Evolutionary conservation across 345 rosid species (phyloP).

Genomic region (Laguncularia racemosa): DNA sequence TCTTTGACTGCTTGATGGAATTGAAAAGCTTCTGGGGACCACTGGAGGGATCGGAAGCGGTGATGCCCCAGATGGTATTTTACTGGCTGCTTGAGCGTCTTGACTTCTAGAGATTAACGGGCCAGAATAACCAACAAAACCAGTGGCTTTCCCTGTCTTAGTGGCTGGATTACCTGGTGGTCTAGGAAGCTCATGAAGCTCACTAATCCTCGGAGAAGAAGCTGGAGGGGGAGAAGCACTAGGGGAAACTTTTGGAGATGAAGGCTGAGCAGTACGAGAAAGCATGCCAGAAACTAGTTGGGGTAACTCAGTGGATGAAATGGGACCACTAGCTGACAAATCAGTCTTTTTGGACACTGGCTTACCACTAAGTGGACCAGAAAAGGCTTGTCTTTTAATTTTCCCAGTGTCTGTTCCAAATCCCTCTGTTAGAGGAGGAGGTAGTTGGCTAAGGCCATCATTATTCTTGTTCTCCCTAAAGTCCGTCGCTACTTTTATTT

Average conservation of each 20-base stretch:
- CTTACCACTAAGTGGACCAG: constrained; percentile 64
- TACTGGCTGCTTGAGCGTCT: constrained; percentile 35
- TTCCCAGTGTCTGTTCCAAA: constrained; percentile 37
- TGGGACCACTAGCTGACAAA: constrained; percentile 40
- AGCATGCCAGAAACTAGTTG: constrained; percentile 36
- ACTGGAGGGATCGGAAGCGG: constrained; percentile 82
- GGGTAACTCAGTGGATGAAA: constrained; percentile 31
- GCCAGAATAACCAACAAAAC: constrained; percentile 70
- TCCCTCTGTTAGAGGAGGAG: constrained; percentile 54
- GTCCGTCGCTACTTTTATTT: constrained; percentile 18
- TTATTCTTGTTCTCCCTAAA: constrained; percentile 29
- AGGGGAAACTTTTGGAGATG: constrained; percentile 73
- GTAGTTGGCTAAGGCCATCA: constrained; percentile 36
- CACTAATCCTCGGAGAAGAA: constrained; percentile 71
- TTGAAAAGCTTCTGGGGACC: constrained; percentile 75
- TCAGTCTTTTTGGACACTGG: constrained; percentile 40
- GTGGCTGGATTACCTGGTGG: constrained; percentile 52
- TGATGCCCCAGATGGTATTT: constrained; percentile 38
- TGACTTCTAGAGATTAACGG: constrained; percentile 61
- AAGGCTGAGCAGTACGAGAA: constrained; percentile 37
- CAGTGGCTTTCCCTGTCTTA: constrained; percentile 48
- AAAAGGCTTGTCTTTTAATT: constrained; percentile 51
- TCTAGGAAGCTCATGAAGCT: constrained; percentile 94
- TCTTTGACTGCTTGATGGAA: constrained; percentile 78
- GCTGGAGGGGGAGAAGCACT: constrained; percentile 75